phyloP scores from a whole-genome alignment of 2,329 filamentous ascomycete genomes.

The Monilinia polystroma region DNA sequence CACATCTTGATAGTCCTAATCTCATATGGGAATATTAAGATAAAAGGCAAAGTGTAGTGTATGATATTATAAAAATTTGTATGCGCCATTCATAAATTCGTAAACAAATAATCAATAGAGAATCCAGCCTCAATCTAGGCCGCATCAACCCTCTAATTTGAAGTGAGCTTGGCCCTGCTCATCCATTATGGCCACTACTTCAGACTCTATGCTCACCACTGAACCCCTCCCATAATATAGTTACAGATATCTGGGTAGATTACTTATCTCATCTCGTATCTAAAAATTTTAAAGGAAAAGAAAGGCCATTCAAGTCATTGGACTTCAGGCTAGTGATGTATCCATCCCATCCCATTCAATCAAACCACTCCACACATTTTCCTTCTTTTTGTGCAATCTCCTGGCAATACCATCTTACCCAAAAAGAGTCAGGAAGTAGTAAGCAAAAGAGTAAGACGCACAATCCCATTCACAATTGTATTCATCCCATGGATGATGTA shows the following conservation, averaged over 20 bases:
- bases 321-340: neutral
- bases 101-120: neutral
- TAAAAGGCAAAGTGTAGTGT: no score
- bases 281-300: neutral
- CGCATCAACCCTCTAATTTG: neutral
- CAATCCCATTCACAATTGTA: neutral
- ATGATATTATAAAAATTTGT: neutral
- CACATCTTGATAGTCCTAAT: no score
- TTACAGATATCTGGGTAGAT: neutral
- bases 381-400: neutral
- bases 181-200: neutral
- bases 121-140: neutral
- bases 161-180: neutral
- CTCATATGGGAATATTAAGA: no score
- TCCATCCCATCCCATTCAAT: neutral
- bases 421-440: neutral
- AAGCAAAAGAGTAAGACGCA: neutral
- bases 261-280: neutral
- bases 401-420: neutral
- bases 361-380: neutral
- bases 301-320: neutral
- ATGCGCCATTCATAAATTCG: neutral
- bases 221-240: neutral
- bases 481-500: neutral
- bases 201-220: neutral